A percentile compares a stretch with the other conserved stretches of the same genome.
Conservation (phyloP, 768 basidiomycete species). For the Paxillus rubicundulus region DNA sequence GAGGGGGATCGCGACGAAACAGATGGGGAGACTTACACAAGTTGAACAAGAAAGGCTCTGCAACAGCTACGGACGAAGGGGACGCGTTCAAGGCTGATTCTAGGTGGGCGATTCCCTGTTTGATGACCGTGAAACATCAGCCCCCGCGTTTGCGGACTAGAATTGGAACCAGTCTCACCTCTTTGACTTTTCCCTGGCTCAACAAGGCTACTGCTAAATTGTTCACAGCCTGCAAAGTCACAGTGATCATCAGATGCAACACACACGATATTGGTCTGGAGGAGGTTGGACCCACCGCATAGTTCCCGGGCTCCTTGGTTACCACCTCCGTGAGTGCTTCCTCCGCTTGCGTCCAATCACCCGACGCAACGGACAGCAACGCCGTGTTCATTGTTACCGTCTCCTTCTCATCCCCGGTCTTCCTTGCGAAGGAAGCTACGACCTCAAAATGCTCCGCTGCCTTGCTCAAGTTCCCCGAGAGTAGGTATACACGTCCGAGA, state of each 20-base stretch:
- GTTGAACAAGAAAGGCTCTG: constrained; percentile 85
- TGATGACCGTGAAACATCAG: background rate
- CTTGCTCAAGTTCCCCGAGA: constrained; percentile 60
- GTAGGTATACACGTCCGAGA: constrained; percentile 71
- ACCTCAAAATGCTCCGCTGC: constrained; percentile 56
- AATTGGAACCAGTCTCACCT: constrained; percentile 41
- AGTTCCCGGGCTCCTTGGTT: constrained; percentile 55
- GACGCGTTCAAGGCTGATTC: constrained; percentile 61
- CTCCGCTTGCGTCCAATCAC: constrained; percentile 62
- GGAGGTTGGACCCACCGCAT: constrained; percentile 42
- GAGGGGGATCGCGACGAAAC: background rate
- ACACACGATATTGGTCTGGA: background rate
- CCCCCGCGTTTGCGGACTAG: background rate
- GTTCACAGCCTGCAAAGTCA: constrained; percentile 57
- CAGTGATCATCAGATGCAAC: background rate
- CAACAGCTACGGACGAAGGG: constrained; percentile 68
- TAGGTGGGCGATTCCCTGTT: constrained; percentile 66
- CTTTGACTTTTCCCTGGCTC: constrained; percentile 67
- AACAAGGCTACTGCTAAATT: constrained; percentile 72
- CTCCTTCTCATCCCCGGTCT: constrained; percentile 41
- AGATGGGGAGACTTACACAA: constrained; percentile 51
- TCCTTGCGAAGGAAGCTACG: constrained; percentile 41
- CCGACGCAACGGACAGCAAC: constrained; percentile 62
- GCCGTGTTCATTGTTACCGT: constrained; percentile 63
- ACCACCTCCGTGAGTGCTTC: constrained; percentile 44